These are phyloP conservation scores for Neurospora sp. DNA, from an alignment of 495 filamentous ascomycete genomes.

Conservation along the genomic window DNA sequence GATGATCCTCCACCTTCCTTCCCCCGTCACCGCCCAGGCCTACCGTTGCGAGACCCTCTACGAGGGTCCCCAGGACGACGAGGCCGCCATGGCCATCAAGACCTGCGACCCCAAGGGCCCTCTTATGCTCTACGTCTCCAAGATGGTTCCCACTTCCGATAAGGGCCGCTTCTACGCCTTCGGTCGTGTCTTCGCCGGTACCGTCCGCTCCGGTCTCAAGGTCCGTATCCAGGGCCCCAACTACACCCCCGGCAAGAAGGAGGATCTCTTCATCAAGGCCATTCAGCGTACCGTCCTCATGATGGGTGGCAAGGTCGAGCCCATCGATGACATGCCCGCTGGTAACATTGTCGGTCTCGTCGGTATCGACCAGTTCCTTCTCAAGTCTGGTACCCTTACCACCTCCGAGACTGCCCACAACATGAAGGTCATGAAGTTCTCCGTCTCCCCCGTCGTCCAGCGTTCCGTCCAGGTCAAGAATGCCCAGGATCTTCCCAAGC, in stretches of 20 bases:
- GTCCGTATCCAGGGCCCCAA: constrained; percentile 99
- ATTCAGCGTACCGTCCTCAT: constrained; percentile 99
- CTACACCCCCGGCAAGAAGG: constrained; percentile 96
- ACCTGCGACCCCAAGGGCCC: constrained; percentile 96
- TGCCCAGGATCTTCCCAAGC: constrained; percentile 97
- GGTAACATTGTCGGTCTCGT: constrained; percentile 99
- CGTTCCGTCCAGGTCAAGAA: constrained; percentile 99
- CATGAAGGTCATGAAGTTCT: constrained; percentile 99
- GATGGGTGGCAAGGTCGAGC: constrained; percentile 99
- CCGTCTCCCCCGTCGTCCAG: constrained; percentile 96
- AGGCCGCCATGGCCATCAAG: constrained; percentile 86
- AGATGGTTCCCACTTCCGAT: constrained; percentile 99
- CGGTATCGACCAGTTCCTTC: constrained; percentile 99
- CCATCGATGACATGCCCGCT: constrained; percentile 97
- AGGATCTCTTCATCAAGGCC: constrained; percentile 98
- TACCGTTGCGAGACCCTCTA: constrained; percentile 99
- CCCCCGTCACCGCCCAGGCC: constrained; percentile 89
- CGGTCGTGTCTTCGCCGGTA: constrained; percentile 99
- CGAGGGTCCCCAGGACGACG: constrained; percentile 91
- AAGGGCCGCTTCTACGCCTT: constrained; percentile 99
- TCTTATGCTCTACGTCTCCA: constrained; percentile 99
- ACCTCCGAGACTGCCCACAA: constrained; percentile 98
- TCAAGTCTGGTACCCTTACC: constrained; percentile 99
- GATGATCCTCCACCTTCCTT: constrained; percentile 99
- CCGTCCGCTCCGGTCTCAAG: constrained; percentile 93